These are phyloP conservation scores for Wolfiporia cocos DNA, from an alignment of 1,284 basidiomycete genomes.

Conservation along the genomic window DNA sequence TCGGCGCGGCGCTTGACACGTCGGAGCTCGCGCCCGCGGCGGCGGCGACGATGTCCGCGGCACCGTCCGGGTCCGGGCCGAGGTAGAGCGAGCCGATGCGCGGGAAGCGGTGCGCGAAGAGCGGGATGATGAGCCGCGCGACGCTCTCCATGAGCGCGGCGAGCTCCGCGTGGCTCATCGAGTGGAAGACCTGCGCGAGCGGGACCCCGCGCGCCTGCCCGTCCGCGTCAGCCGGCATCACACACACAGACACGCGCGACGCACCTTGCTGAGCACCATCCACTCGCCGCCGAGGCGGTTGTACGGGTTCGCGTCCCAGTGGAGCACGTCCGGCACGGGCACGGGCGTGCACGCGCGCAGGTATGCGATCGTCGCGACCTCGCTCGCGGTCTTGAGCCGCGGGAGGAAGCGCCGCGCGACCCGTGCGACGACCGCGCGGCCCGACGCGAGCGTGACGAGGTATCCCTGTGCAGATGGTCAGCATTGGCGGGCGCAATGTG, in stretches of 20 bases:
- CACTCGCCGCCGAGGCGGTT: slow-evolving; percentile 79
- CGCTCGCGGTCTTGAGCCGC: slow-evolving; percentile 74
- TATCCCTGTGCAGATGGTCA: slow-evolving; percentile 50
- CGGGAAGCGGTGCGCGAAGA: slow-evolving; percentile 71
- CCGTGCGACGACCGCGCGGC: slow-evolving; percentile 60
- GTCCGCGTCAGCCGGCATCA: neutral
- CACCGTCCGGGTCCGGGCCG: slow-evolving; percentile 34
- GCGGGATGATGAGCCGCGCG: slow-evolving; percentile 56
- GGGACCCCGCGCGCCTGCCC: slow-evolving; percentile 68
- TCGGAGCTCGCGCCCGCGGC: no score
- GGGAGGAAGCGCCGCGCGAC: slow-evolving; percentile 81
- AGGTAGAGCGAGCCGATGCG: slow-evolving; percentile 68
- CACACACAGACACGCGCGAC: slow-evolving; percentile 6
- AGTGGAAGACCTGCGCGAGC: slow-evolving; percentile 60
- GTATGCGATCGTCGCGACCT: slow-evolving; percentile 76
- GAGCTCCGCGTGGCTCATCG: slow-evolving; percentile 55
- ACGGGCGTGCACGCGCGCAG: slow-evolving; percentile 60
- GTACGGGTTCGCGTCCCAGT: slow-evolving; percentile 75
- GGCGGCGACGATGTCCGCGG: slow-evolving; percentile 13
- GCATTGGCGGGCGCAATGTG: neutral
- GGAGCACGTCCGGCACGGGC: slow-evolving; percentile 67
- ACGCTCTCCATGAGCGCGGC: slow-evolving; percentile 60
- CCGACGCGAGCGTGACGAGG: slow-evolving; percentile 59
- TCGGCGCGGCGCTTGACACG: slow-evolving; percentile 28
- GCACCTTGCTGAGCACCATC: slow-evolving; percentile 78